Evolutionary conservation across 768 basidiomycete species (phyloP).

Genomic region (Strobilomyces dryophilus): DNA sequence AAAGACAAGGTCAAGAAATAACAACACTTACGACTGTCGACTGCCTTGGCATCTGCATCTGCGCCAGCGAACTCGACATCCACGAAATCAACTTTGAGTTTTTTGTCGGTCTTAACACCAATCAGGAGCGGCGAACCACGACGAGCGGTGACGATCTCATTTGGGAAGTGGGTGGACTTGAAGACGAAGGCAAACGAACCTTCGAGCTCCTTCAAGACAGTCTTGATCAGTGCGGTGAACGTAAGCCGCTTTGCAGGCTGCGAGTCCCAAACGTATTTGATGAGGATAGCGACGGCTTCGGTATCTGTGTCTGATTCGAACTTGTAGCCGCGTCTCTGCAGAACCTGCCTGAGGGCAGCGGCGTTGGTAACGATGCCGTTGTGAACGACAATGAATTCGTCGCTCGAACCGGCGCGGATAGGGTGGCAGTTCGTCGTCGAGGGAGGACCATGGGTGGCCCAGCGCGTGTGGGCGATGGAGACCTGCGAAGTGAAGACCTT

Average conservation of each 20-base stretch:
- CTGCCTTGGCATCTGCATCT: constrained; percentile 47
- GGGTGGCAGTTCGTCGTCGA: constrained; percentile 92
- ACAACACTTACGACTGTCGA: constrained; percentile 38
- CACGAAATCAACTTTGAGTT: constrained; percentile 99
- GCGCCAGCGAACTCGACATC: constrained; percentile 92
- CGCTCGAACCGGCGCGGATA: constrained; percentile 71
- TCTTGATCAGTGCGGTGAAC: constrained; percentile 92
- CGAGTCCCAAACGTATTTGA: constrained; percentile 95
- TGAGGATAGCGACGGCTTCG: constrained; percentile 93
- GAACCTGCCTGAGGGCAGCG: constrained; percentile 80
- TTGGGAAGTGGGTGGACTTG: constrained; percentile 94
- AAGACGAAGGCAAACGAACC: constrained; percentile 99
- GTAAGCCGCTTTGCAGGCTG: constrained; percentile 80
- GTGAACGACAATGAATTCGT: constrained; percentile 93
- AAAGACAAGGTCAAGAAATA: neutral
- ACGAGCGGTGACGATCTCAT: constrained; percentile 92
- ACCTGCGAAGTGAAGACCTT: constrained; percentile 84
- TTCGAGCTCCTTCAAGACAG: constrained; percentile 95
- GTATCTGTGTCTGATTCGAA: constrained; percentile 98
- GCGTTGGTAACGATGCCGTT: constrained; percentile 99
- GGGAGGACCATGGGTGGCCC: constrained; percentile 97
- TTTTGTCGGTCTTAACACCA: constrained; percentile 99
- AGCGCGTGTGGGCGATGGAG: constrained; percentile 97
- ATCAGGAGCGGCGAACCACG: constrained; percentile 95
- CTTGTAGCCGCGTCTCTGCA: constrained; percentile 92